Evolutionary conservation across 345 rosid genomes (phyloP), one percentile per base, ranked within the genome.

Genomic region (Conringia planisiliqua): DNA sequence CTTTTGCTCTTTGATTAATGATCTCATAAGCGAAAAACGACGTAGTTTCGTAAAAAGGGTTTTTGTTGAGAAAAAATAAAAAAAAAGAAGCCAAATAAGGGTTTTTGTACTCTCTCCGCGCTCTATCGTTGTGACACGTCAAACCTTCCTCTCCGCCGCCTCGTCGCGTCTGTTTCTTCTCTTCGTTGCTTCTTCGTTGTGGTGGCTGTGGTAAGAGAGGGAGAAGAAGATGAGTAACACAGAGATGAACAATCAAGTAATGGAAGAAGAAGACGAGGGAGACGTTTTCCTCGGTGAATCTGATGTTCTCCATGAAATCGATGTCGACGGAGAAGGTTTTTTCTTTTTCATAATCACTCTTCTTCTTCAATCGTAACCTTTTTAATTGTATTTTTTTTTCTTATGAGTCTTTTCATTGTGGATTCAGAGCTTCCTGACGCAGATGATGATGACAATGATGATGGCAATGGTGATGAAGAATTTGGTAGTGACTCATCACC

Each of bases 371-470:
- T 62, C 56, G 5, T 17, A 3, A 29, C 24, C 44, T n/a, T 63
- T 61, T n/a, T 1, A 13, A 36, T 26, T 26, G 3, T 48, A 14
- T 38, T 4, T 42, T 6, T 38, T 5, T 35, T 12, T 66, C 10
- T 52, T 52, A 1, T 62, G 6, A 68, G 51, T 68, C 61, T 44
- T 42, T 4, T 39, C 4, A 26, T 51, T 42, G 0, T 58, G 44
- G 13, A 16, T 73, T 55, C 79, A 92, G 97, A 90, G 76, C 93
- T 91, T 82, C 98, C 97, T 18, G 93, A 91, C 22, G 96, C 74
- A 0, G 92, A 84, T 3, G 88, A 83, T 27, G 87, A 85, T 17
- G 89, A 79, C 4, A 59, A 69, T 6, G 46, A 26, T n/a, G 89
- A 80, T 0, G 88, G 82, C 36, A 10, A 62, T 8, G 89, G 78